phyloP scores from a whole-genome alignment of 2,329 filamentous ascomycete species.

The Amauroascus niger region DNA sequence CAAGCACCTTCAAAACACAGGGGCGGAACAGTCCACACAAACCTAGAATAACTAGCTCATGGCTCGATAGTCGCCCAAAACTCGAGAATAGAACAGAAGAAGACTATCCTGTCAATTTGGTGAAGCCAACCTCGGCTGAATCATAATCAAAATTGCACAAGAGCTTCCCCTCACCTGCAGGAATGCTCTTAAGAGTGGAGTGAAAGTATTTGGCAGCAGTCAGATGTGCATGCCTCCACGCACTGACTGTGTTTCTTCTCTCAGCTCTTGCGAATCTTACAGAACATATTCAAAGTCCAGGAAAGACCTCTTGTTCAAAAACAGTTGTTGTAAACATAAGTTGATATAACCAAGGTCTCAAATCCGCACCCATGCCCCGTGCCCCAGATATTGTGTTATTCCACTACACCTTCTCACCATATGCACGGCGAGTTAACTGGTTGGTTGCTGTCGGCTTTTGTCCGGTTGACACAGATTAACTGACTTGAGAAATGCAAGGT shows the following conservation, averaged over 20 bases:
- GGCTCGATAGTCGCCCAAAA: neutral
- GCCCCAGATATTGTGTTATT: constrained; percentile 49
- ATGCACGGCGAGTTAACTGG: constrained; percentile 50
- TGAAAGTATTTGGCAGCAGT: too few species aligned
- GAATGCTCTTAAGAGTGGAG: too few species aligned
- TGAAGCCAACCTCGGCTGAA: neutral
- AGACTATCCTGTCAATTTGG: too few species aligned
- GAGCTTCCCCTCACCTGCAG: neutral
- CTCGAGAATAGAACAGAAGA: neutral
- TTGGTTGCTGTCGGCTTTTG: constrained; percentile 2
- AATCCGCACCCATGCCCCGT: neutral
- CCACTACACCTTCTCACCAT: constrained; percentile 58
- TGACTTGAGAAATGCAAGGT: constrained; percentile 38
- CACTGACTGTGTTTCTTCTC: neutral
- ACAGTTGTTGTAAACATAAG: too few species aligned
- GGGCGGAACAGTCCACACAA: neutral
- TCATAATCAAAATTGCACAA: neutral
- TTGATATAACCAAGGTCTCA: too few species aligned
- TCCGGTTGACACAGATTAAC: neutral
- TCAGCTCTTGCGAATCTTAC: neutral
- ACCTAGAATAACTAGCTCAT: neutral
- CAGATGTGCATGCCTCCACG: too few species aligned
- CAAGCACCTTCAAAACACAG: too few species aligned
- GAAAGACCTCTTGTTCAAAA: too few species aligned
- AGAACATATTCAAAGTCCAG: too few species aligned